These are phyloP conservation scores for Viola odorata DNA, from an alignment of 345 rosid genomes.

Conservation along the genomic window DNA sequence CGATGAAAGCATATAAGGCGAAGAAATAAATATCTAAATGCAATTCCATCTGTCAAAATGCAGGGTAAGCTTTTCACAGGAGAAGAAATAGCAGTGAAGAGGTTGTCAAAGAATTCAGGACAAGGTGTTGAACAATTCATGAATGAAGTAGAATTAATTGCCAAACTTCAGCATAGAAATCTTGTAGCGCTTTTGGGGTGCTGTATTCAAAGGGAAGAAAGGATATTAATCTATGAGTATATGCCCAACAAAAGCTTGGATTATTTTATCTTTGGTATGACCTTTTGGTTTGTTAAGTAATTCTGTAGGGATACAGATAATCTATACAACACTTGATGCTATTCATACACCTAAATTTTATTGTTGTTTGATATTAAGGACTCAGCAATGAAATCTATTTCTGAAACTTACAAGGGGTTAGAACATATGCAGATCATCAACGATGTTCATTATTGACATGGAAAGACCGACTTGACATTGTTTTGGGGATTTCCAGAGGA, in stretches of 20 bases:
- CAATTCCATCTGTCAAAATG: background rate
- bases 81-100: slow-evolving; percentile 41
- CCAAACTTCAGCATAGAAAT: slow-evolving; percentile 42
- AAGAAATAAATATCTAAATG: too few species aligned
- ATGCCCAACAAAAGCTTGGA: slow-evolving; percentile 33
- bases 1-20: too few species aligned
- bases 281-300: too few species aligned
- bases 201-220: slow-evolving; percentile 31
- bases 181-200: slow-evolving; percentile 35
- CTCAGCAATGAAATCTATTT: too few species aligned
- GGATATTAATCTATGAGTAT: slow-evolving; percentile 30
- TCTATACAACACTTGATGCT: background rate
- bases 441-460: background rate
- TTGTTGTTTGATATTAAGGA: too few species aligned
- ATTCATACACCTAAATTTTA: background rate
- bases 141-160: slow-evolving; percentile 30
- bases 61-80: slow-evolving; percentile 23
- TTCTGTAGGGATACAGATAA: background rate
- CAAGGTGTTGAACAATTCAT: slow-evolving; percentile 36
- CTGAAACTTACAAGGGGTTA: too few species aligned
- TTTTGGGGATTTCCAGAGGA: slow-evolving; percentile 8
- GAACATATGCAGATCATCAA: background rate
- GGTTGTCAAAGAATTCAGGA: slow-evolving; percentile 28
- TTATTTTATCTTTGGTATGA: slow-evolving; percentile 29
- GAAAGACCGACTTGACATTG: background rate